Evolutionary conservation across 352 stramenopile species (phyloP).

Genomic region (Pythium aquatile): DNA sequence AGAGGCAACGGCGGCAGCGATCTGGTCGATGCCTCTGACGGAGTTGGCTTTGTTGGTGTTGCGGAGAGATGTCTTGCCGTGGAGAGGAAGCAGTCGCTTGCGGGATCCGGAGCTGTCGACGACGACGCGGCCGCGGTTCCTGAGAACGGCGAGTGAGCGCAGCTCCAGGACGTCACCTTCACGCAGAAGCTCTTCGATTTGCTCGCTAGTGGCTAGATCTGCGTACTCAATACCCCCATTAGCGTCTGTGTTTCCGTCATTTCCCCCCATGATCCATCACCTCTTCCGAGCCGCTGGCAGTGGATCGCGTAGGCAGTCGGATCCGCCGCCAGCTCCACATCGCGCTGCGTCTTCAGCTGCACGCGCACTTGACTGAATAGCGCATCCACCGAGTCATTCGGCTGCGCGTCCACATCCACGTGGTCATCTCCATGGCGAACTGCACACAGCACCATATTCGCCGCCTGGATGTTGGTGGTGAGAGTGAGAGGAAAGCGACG

Average conservation of each 20-base stretch:
- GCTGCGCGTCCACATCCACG: background rate
- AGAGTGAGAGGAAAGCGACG: background rate
- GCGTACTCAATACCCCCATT: background rate
- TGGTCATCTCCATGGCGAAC: background rate
- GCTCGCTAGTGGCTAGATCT: background rate
- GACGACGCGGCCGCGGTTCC: background rate
- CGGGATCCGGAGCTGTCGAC: background rate
- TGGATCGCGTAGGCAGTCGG: background rate
- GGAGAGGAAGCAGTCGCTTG: background rate
- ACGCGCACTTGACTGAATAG: background rate
- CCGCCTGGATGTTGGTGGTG: background rate
- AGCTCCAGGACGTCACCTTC: background rate
- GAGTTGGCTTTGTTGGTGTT: background rate
- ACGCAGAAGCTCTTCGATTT: background rate
- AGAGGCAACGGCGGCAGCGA: background rate
- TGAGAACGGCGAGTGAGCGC: background rate
- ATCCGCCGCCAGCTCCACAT: background rate
- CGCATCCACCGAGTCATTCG: background rate
- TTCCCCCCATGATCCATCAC: background rate
- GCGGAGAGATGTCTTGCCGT: background rate
- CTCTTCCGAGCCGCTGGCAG: background rate
- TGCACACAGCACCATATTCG: background rate
- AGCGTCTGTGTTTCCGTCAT: background rate
- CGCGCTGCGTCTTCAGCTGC: background rate
- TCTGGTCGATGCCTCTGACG: background rate